Conservation (phyloP, 2,329 filamentous ascomycete genomes). For the Trichoderma koningiopsis region DNA sequence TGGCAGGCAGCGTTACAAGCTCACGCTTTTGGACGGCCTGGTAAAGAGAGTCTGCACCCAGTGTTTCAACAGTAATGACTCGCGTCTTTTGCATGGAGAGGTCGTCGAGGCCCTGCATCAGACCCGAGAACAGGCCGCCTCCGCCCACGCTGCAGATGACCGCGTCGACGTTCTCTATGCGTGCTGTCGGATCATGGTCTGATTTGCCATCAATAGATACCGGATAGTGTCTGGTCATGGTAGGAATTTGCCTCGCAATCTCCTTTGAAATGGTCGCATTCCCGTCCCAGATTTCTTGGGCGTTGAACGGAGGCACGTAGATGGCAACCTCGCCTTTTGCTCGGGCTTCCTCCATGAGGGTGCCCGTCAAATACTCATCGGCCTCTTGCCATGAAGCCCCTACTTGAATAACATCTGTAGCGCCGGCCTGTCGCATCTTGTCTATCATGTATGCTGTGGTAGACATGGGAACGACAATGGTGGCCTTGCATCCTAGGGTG, state of each 20-base stretch:
- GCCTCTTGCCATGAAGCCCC: conserved; percentile 71
- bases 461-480: conserved; percentile 69
- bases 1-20: conserved; percentile 64
- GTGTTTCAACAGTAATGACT: conserved; percentile 72
- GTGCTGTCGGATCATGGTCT: conserved; percentile 65
- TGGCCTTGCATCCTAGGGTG: conserved; percentile 62
- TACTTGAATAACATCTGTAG: conserved; percentile 61
- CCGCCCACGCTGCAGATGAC: conserved; percentile 77
- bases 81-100: conserved; percentile 36
- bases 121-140: conserved; percentile 76
- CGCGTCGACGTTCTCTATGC: conserved; percentile 53
- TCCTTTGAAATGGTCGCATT: conserved; percentile 58
- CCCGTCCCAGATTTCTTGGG: conserved; percentile 67
- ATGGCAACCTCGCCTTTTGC: conserved; percentile 46
- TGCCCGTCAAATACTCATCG: conserved; percentile 62
- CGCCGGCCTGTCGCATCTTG: conserved; percentile 66
- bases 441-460: conserved; percentile 68
- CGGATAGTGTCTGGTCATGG: conserved; percentile 31
- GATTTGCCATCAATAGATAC: conserved; percentile 58
- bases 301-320: conserved; percentile 69
- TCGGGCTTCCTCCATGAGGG: conserved; percentile 47
- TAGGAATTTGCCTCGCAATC: conserved; percentile 40
- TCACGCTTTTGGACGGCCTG: conserved; percentile 55
- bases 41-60: conserved; percentile 67
- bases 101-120: conserved; percentile 62